Evolutionary conservation across 2,329 filamentous ascomycete genomes (phyloP), one percentile per base, ranked within the genome.

Genomic region (Aspergillus oerlinghausenensis): DNA sequence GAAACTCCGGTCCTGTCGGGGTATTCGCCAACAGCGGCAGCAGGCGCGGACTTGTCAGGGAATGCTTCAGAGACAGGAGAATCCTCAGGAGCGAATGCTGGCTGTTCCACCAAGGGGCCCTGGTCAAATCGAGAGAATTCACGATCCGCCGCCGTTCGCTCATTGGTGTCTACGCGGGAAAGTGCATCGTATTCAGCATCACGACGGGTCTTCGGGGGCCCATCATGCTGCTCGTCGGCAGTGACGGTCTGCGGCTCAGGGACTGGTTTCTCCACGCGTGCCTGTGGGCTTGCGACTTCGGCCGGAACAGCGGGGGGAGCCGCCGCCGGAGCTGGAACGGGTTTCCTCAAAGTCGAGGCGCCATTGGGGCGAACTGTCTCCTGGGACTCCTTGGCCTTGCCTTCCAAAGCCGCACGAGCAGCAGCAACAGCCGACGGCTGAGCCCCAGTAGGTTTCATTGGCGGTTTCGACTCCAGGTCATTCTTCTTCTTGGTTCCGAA

Each of bases 31-130:
- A 49, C 25, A 5, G 51, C n/a, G 17, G 50, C 38, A 19, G 43
- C 23, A n/a, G 56, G 35, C 21, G 52, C 50, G 3, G 60, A 50
- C 49, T 63, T 63, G 28, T 63, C 61, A 17, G 60, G 43, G 48
- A 35, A 55, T 38, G 42, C 55, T 47, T 62, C 62, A n/a, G 60
- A 63, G 32, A 68, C 62, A 3, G 68, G 66, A 17, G 65, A 66
- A 14, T 86, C 82, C 3, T 77, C 79, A 0, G 90, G 90, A 10
- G 84, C 80, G 68, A 95, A 96, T 1, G 92, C 90, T 3, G 94
- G 93, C 71, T 94, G 89, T 55, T 97, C 92, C 9, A 84, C 74
- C 25, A 97, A 81, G 1, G 94, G 94, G 2, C 92, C 94, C 75
- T 97, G 93, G 67, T 94, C 89, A 68, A 97, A 97, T 25, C 79